phyloP scores from a whole-genome alignment of 2,329 filamentous ascomycete genomes.

The Ceratocystis ficicola region DNA sequence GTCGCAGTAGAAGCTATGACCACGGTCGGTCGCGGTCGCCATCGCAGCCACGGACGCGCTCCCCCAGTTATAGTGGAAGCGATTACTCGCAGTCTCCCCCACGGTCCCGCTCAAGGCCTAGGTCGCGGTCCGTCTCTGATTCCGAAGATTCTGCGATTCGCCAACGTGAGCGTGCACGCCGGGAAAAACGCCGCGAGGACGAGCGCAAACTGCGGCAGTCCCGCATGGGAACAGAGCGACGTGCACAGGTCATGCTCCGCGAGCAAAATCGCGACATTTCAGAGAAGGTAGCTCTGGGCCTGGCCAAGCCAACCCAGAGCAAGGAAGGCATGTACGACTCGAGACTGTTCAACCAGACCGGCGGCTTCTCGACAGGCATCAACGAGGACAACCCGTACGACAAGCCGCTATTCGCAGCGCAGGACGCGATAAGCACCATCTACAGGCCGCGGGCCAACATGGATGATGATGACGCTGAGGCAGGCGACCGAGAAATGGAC shows the following conservation, averaged over 20 bases:
- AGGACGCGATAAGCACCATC: slow-evolving; percentile 88
- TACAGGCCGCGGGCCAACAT: slow-evolving; percentile 70
- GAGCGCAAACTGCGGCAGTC: slow-evolving; percentile 86
- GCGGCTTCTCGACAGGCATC: slow-evolving; percentile 81
- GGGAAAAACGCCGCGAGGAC: slow-evolving; percentile 67
- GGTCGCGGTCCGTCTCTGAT: slow-evolving; percentile 31
- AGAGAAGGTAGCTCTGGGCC: slow-evolving; percentile 86
- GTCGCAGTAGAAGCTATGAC: slow-evolving; percentile 8
- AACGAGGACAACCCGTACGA: slow-evolving; percentile 98
- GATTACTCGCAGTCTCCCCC: slow-evolving; percentile 32
- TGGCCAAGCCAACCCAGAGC: slow-evolving; percentile 87
- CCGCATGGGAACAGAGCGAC: slow-evolving; percentile 86
- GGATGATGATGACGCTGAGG: slow-evolving; percentile 65
- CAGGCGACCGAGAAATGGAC: slow-evolving; percentile 70
- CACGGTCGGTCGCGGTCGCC: slow-evolving; percentile 7
- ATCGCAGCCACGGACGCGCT: not conserved
- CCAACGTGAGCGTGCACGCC: slow-evolving; percentile 64
- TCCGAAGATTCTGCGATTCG: slow-evolving; percentile 59
- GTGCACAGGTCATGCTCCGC: slow-evolving; percentile 81
- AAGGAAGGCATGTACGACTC: slow-evolving; percentile 97
- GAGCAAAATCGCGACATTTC: slow-evolving; percentile 96
- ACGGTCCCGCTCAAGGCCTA: slow-evolving; percentile 27
- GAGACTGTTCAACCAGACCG: slow-evolving; percentile 83
- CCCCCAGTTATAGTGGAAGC: slow-evolving; percentile 29
- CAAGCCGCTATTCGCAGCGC: slow-evolving; percentile 89